phyloP scores from a whole-genome alignment of 2,329 filamentous ascomycete species.

The Colletotrichum truncatum region DNA sequence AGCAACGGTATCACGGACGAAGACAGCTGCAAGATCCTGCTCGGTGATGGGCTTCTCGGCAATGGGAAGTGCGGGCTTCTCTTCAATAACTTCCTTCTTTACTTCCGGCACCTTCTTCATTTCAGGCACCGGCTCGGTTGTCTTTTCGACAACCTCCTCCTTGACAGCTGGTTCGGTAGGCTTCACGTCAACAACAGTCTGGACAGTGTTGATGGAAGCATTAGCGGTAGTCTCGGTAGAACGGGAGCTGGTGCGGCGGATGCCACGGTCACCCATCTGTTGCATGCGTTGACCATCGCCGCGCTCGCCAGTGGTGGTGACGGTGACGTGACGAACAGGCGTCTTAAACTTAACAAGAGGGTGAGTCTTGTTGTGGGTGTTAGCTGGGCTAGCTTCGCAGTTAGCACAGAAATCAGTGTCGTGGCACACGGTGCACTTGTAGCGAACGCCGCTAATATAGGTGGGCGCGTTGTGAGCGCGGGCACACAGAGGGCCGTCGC shows the following conservation, averaged over 20 bases:
- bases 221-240: constrained; percentile 63
- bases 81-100: constrained; percentile 33
- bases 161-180: constrained; percentile 58
- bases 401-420: constrained; percentile 95
- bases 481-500: constrained; percentile 90
- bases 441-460: constrained; percentile 88
- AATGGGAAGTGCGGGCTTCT: constrained; percentile 34
- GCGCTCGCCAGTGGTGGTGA: constrained; percentile 85
- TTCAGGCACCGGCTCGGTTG: constrained; percentile 32
- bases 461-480: constrained; percentile 55
- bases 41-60: constrained; percentile 33
- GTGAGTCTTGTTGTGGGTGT: constrained; percentile 93
- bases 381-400: constrained; percentile 88
- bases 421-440: constrained; percentile 97
- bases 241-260: constrained; percentile 51
- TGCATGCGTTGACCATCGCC: constrained; percentile 70
- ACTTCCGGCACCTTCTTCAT: constrained; percentile 29
- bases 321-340: constrained; percentile 85
- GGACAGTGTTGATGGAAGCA: constrained; percentile 62
- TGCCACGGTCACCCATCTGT: constrained; percentile 73
- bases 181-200: constrained; percentile 78
- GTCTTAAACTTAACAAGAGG: constrained; percentile 98
- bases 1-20: constrained; percentile 78
- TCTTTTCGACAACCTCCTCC: constrained; percentile 37
- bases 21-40: constrained; percentile 63